Conservation (phyloP, 371 early-diverging fungal genomes). For the Apophysomyces variabilis region DNA sequence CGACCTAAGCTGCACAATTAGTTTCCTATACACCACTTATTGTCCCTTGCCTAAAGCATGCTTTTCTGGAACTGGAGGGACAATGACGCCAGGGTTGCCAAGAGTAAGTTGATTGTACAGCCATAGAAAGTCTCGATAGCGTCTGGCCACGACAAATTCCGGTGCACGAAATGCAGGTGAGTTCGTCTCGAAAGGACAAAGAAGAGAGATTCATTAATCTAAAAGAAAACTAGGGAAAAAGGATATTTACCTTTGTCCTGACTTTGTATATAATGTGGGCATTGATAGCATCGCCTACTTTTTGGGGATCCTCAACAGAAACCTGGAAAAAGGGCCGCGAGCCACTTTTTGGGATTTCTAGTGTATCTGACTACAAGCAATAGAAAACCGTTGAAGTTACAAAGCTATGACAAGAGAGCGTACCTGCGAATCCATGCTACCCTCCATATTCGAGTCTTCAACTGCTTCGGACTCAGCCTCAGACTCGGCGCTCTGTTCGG, state of each 20-base stretch:
- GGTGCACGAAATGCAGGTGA: conserved; percentile 73
- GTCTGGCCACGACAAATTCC: conserved; percentile 81
- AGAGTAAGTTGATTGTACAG: conserved; percentile 83
- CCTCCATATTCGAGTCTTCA: background rate
- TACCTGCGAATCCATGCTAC: background rate
- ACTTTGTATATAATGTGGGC: conserved; percentile 91
- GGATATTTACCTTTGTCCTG: conserved; percentile 67
- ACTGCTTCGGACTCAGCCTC: background rate
- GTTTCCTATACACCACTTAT: background rate
- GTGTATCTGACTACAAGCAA: conserved; percentile 31
- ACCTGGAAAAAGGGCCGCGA: conserved; percentile 76
- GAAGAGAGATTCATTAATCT: background rate
- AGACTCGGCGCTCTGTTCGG: background rate
- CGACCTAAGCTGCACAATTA: conserved; percentile 60
- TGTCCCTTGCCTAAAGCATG: conserved; percentile 73
- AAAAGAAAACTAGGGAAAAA: background rate
- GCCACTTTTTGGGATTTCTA: conserved; percentile 57
- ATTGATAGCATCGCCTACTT: conserved; percentile 86
- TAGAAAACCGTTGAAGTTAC: background rate
- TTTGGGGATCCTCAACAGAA: conserved; percentile 86
- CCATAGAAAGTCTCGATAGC: conserved; percentile 96
- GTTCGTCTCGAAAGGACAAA: conserved; percentile 63
- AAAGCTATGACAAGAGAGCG: background rate
- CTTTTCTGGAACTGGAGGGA: conserved; percentile 95
- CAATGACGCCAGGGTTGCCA: conserved; percentile 88